These are phyloP conservation scores for Mycosphaerella sp. DNA, from an alignment of 2,329 filamentous ascomycete genomes.

Conservation along the genomic window DNA sequence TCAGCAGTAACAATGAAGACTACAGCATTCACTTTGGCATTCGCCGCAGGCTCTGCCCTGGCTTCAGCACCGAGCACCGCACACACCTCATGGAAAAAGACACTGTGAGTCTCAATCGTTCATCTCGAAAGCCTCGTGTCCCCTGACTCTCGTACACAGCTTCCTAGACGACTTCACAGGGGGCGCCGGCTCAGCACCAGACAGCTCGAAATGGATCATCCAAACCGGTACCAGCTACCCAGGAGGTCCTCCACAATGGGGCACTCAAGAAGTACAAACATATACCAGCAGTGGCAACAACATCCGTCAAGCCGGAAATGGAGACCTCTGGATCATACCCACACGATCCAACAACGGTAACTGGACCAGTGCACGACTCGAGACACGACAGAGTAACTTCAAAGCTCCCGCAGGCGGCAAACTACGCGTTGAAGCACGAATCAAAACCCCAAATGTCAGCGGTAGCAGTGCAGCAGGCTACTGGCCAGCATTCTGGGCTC, in stretches of 20 bases:
- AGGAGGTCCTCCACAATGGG: conserved; percentile 43
- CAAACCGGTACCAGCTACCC: conserved; percentile 45
- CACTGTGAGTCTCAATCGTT: conserved; percentile 1
- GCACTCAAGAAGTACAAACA: conserved; percentile 45
- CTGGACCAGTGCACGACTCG: conserved; percentile 23
- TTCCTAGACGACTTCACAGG: conserved; percentile 36
- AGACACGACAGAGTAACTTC: conserved; percentile 23
- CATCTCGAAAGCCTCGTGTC: not conserved
- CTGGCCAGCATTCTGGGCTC: conserved; percentile 26
- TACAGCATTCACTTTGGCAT: conserved; percentile 12
- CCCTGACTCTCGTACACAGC: not conserved
- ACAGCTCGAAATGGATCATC: conserved; percentile 41
- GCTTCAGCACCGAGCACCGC: conserved; percentile 14
- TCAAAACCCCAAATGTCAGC: conserved; percentile 18
- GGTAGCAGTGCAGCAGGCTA: conserved; percentile 20
- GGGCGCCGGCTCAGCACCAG: conserved; percentile 32
- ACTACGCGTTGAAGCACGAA: conserved; percentile 23
- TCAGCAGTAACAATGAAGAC: conserved; percentile 16
- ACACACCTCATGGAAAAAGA: conserved; percentile 20
- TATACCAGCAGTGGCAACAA: conserved; percentile 42
- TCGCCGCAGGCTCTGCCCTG: conserved; percentile 12
- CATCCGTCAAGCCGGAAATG: conserved; percentile 36
- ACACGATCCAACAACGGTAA: conserved; percentile 24
- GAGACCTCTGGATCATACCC: conserved; percentile 39
- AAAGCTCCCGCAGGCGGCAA: conserved; percentile 25